Conservation (phyloP, 768 basidiomycete genomes). For the Pulveroboletus ravenelii region DNA sequence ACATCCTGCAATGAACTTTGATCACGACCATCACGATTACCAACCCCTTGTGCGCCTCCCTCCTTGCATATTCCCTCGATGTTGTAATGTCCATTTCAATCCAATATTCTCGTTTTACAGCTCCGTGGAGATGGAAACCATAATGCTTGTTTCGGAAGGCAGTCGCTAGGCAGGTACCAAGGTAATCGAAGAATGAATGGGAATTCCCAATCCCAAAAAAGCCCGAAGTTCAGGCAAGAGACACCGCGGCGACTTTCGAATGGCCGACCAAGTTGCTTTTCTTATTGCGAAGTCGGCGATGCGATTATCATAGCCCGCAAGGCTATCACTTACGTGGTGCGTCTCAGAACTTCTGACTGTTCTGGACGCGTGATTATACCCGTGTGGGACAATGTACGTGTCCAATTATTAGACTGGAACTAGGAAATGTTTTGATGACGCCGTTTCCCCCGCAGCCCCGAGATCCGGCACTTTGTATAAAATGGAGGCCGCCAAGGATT, state of each 20-base stretch:
- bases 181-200: conserved; percentile 15
- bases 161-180: conserved; percentile 7
- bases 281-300: conserved; percentile 10
- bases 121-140: conserved; percentile 4
- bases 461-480: conserved; percentile 13
- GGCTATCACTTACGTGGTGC: conserved; percentile 26
- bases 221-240: conserved; percentile 15
- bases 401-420: conserved; percentile 2
- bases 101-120: conserved; percentile 4
- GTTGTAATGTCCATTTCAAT: conserved; percentile 20
- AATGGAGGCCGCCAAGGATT: not conserved
- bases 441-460: conserved; percentile 3
- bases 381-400: conserved; percentile 5
- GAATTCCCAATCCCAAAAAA: conserved; percentile 18
- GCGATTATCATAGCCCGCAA: conserved; percentile 18
- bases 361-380: conserved; percentile 12
- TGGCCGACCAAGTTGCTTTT: conserved; percentile 3
- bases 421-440: conserved; percentile 9
- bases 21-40: conserved; percentile 14
- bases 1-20: conserved; percentile 17
- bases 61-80: not conserved
- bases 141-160: conserved; percentile 13
- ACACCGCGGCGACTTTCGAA: conserved; percentile 27
- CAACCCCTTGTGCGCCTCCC: conserved; percentile 6
- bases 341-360: conserved; percentile 5